Conservation (phyloP, 2,329 filamentous ascomycete species). For the Paraphoma sp. region DNA sequence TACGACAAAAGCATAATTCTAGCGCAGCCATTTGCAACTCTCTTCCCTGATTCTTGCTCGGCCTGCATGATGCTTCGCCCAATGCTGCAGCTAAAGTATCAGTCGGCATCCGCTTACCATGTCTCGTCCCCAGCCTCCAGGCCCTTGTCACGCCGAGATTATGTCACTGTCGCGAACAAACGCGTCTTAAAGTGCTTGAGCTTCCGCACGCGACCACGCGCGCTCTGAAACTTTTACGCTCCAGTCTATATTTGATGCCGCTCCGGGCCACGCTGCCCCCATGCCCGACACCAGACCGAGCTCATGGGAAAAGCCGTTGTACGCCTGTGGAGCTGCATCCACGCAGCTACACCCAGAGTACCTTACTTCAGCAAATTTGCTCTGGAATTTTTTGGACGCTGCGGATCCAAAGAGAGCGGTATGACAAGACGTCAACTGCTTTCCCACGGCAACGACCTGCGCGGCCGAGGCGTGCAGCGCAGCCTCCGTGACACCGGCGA, state of each 20-base stretch:
- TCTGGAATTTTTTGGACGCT: conserved; percentile 28
- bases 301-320: conserved; percentile 28
- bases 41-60: conserved; percentile 26
- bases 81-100: conserved; percentile 37
- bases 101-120: conserved; percentile 36
- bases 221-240: conserved; percentile 26
- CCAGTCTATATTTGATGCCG: conserved; percentile 33
- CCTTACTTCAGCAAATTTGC: conserved; percentile 33
- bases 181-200: conserved; percentile 39
- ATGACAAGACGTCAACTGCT: conserved; percentile 26
- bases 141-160: conserved; percentile 29
- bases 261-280: conserved; percentile 32
- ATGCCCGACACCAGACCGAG: conserved; percentile 21
- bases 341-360: conserved; percentile 3
- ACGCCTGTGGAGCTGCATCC: conserved; percentile 27
- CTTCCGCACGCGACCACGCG: conserved; percentile 40
- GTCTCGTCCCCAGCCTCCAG: conserved; percentile 24
- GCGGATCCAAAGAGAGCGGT: conserved; percentile 22
- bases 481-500: conserved; percentile 21
- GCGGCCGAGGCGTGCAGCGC: conserved; percentile 14
- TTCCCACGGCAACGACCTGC: conserved; percentile 22
- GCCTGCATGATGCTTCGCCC: conserved; percentile 12
- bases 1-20: conserved; percentile 29
- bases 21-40: conserved; percentile 31
- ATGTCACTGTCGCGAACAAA: conserved; percentile 41